Conservation (phyloP, 129 eudicot species). For the Pittosporum tobira region DNA sequence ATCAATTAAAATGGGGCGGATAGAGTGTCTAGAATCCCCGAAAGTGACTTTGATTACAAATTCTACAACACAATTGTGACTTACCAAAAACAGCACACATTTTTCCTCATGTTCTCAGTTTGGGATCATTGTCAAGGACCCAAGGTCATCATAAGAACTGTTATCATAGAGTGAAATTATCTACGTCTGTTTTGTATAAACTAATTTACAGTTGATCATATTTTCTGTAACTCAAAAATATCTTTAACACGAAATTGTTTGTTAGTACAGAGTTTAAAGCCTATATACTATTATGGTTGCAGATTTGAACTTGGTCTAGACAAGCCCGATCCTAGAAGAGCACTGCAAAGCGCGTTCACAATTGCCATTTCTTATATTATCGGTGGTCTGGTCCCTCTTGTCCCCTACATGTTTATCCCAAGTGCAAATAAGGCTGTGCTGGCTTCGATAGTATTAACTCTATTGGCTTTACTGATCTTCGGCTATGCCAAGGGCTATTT, state of each 20-base stretch:
- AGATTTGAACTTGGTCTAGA: conserved; percentile 33
- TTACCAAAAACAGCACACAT: background rate
- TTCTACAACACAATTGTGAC: background rate
- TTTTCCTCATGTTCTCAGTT: no score
- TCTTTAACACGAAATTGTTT: background rate
- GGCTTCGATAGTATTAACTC: conserved; percentile 53
- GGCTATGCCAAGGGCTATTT: conserved; percentile 81
- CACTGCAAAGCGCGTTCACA: conserved; percentile 73
- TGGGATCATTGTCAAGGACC: background rate
- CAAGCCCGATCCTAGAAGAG: conserved; percentile 84
- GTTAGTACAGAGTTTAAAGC: background rate
- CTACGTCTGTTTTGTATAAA: background rate
- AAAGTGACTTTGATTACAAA: background rate
- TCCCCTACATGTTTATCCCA: conserved; percentile 79
- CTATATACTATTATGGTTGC: conserved; percentile 3
- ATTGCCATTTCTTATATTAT: conserved; percentile 74
- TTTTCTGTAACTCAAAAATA: background rate
- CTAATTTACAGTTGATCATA: no score
- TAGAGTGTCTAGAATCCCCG: background rate
- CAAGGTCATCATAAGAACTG: no score
- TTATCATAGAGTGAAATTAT: no score
- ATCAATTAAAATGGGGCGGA: no score
- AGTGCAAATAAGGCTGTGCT: conserved; percentile 50
- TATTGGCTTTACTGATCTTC: conserved; percentile 61
- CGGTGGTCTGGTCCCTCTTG: conserved; percentile 74